Evolutionary conservation across 75 land plant species (phyloP).

Genomic region (Cupressus sempervirens): DNA sequence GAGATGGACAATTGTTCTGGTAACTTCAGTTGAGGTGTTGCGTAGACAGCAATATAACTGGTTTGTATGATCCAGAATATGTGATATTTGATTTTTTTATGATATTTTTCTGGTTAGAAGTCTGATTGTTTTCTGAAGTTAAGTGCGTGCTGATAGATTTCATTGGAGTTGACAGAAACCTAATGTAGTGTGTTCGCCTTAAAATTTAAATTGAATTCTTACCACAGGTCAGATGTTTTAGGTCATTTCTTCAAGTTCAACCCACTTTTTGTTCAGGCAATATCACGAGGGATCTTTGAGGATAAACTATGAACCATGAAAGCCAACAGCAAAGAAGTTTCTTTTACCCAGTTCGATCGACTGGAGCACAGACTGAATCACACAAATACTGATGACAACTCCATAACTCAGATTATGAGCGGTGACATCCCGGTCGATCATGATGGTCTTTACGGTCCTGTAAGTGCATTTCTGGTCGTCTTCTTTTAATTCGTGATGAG

Average conservation of each 20-base stretch:
- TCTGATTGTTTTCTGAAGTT: too few relatives aligned
- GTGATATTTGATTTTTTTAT: too few relatives aligned
- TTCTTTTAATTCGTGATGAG: background rate
- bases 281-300: background rate
- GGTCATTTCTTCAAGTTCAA: background rate
- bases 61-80: too few relatives aligned
- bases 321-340: background rate
- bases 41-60: too few relatives aligned
- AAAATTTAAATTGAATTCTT: background rate
- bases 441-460: conserved; percentile 56
- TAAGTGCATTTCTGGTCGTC: conserved; percentile 17
- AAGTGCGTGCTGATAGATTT: too few relatives aligned
- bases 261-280: background rate
- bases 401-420: conserved; percentile 7
- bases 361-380: conserved; percentile 5
- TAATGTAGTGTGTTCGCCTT: background rate
- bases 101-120: too few relatives aligned
- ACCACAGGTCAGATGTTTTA: background rate
- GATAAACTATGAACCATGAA: background rate
- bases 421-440: conserved; percentile 7
- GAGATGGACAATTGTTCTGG: too few relatives aligned
- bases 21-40: too few relatives aligned
- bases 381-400: background rate
- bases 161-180: too few relatives aligned
- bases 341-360: background rate